phyloP scores from a whole-genome alignment of 2,329 filamentous ascomycete species.

The Pyrenophora teres region DNA sequence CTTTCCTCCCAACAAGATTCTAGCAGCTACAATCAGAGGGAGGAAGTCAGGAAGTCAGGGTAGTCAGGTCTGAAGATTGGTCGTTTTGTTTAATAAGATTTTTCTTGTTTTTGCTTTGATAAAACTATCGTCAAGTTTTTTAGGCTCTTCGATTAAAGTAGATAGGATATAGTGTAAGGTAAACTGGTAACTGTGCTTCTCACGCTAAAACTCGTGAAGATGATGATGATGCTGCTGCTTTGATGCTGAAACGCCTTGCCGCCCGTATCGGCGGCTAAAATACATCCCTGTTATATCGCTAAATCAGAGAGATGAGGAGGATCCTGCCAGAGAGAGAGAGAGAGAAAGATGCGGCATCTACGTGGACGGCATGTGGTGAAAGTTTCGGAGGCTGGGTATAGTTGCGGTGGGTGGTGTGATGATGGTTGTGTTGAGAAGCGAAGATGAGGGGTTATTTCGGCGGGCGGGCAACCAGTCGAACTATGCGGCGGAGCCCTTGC shows the following conservation, averaged over 20 bases:
- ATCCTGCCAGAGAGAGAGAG: slow-evolving; percentile 8
- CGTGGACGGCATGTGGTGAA: slow-evolving; percentile 7
- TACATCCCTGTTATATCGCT: slow-evolving; percentile 1
- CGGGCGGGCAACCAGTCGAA: not conserved
- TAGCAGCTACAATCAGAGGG: no score
- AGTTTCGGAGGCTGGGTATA: not conserved
- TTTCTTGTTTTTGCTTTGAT: no score
- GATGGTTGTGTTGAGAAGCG: not conserved
- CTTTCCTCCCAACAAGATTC: no score
- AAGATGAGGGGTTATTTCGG: slow-evolving; percentile 2
- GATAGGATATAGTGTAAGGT: no score
- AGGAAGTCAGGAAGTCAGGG: no score
- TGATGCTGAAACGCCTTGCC: not conserved
- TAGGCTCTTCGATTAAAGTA: no score
- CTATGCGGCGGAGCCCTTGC: slow-evolving; percentile 25
- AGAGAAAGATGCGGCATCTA: slow-evolving; percentile 1
- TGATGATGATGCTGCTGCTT: not conserved
- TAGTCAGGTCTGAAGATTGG: no score
- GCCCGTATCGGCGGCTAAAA: not conserved
- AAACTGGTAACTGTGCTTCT: no score
- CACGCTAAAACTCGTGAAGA: not conserved
- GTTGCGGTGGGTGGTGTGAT: no score
- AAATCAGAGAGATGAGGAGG: not conserved
- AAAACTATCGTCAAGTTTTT: no score
- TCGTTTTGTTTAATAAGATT: no score